A percentile compares a stretch with the other conserved stretches of the same genome.
Conservation (phyloP, 73 alveolate genomes). For the Diophrys sp. region DNA sequence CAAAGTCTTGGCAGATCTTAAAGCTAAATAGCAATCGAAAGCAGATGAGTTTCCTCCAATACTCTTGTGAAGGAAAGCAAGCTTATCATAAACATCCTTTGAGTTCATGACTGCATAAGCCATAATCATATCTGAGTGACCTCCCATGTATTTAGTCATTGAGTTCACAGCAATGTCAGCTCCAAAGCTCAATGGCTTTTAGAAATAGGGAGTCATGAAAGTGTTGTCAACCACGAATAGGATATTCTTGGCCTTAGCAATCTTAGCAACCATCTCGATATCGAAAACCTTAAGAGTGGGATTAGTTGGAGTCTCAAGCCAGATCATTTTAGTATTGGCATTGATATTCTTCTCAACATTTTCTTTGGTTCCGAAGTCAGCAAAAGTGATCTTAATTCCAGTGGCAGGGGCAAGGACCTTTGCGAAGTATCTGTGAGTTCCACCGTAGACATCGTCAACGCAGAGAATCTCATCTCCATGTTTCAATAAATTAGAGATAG, state of each 20-base stretch:
- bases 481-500: conserved; percentile 41
- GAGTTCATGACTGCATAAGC: conserved; percentile 80
- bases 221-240: conserved; percentile 91
- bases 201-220: conserved; percentile 79
- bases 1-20: conserved; percentile 92
- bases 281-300: conserved; percentile 87
- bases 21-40: conserved; percentile 87
- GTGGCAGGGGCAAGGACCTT: conserved; percentile 53
- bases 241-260: conserved; percentile 73
- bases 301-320: conserved; percentile 96
- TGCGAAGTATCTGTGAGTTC: conserved; percentile 81
- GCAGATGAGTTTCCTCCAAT: conserved; percentile 85
- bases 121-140: conserved; percentile 95
- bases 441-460: conserved; percentile 94
- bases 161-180: conserved; percentile 91
- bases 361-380: conserved; percentile 70
- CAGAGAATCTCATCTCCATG: conserved; percentile 83
- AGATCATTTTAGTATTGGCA: conserved; percentile 85
- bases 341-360: conserved; percentile 63
- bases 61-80: conserved; percentile 61
- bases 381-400: conserved; percentile 69
- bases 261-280: conserved; percentile 67
- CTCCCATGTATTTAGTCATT: conserved; percentile 94
- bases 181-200: conserved; percentile 90
- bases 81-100: conserved; percentile 75